phyloP scores from a whole-genome alignment of 2,329 filamentous ascomycete species.

The Cladobotryum protrusum region DNA sequence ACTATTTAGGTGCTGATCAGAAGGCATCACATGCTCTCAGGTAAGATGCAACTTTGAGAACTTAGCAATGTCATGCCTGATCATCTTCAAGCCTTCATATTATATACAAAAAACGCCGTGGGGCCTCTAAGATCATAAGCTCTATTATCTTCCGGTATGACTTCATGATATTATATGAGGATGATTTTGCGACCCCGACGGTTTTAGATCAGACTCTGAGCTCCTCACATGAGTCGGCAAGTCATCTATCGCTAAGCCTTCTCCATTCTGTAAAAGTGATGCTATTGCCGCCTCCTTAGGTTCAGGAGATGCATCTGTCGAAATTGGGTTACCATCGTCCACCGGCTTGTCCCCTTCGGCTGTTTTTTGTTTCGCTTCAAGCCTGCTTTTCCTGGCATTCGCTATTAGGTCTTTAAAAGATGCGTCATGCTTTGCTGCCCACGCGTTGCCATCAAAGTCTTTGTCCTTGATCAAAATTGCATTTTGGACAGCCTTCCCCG shows the following conservation, averaged over 20 bases:
- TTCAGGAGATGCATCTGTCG: background rate
- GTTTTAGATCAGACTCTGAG: conserved; percentile 1
- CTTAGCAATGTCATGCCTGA: too few relatives aligned
- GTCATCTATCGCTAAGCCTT: background rate
- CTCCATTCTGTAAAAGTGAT: background rate
- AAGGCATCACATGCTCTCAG: too few relatives aligned
- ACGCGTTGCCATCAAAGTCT: conserved; percentile 75
- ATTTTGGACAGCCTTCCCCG: conserved; percentile 31
- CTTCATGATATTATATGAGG: too few relatives aligned
- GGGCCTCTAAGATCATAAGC: too few relatives aligned
- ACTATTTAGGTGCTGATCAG: too few relatives aligned
- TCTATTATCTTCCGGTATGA: too few relatives aligned
- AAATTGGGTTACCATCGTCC: background rate
- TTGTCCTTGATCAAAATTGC: conserved; percentile 64
- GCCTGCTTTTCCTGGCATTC: conserved; percentile 57
- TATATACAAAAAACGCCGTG: too few relatives aligned
- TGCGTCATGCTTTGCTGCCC: conserved; percentile 64
- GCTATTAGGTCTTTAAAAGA: conserved; percentile 78
- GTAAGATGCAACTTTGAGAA: too few relatives aligned
- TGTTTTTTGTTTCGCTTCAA: conserved; percentile 28
- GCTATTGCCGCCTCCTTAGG: background rate
- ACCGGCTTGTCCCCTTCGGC: conserved; percentile 12
- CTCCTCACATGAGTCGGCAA: background rate
- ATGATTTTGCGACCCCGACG: background rate
- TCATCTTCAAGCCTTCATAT: too few relatives aligned